Conservation (phyloP, 2,329 filamentous ascomycete species). For the Didymella segeticola region DNA sequence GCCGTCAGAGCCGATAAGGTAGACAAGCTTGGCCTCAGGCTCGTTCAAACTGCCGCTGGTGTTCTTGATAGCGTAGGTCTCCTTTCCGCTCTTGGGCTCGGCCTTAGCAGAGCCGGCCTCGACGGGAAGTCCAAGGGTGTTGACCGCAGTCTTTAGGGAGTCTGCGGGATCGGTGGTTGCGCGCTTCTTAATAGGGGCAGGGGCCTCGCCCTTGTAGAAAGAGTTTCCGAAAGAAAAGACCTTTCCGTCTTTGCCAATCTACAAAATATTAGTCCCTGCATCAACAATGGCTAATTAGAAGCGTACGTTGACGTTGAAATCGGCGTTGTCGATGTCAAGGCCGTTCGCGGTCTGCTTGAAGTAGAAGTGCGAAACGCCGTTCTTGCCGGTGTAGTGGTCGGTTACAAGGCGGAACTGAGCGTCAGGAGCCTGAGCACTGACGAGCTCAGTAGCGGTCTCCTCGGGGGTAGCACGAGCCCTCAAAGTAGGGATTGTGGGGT, state of each 20-base stretch:
- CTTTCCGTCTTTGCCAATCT: constrained; percentile 60
- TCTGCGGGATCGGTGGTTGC: constrained; percentile 51
- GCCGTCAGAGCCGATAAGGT: constrained; percentile 56
- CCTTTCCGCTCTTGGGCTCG: constrained; percentile 30
- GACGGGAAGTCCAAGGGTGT: constrained; percentile 50
- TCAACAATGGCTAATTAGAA: background rate
- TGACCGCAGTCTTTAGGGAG: constrained; percentile 51
- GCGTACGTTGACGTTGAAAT: constrained; percentile 66
- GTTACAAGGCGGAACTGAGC: constrained; percentile 17
- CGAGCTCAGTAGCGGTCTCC: constrained; percentile 18
- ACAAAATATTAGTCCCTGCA: background rate
- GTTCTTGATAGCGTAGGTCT: constrained; percentile 52
- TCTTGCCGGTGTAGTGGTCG: constrained; percentile 47
- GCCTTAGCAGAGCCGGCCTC: constrained; percentile 46
- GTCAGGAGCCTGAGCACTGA: constrained; percentile 11
- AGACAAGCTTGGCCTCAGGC: constrained; percentile 62
- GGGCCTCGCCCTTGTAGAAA: constrained; percentile 56
- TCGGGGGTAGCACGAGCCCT: constrained; percentile 17
- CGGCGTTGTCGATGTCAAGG: constrained; percentile 65
- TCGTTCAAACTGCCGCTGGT: constrained; percentile 56
- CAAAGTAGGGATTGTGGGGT: constrained; percentile 16
- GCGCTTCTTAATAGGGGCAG: constrained; percentile 24
- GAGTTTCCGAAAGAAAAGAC: constrained; percentile 66
- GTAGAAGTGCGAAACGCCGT: constrained; percentile 63
- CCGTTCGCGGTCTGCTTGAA: constrained; percentile 65